A percentile compares a stretch with the other conserved stretches of the same genome.
phyloP scores from a whole-genome alignment of 805 yeast genomes.

The Metschnikowia similis region DNA sequence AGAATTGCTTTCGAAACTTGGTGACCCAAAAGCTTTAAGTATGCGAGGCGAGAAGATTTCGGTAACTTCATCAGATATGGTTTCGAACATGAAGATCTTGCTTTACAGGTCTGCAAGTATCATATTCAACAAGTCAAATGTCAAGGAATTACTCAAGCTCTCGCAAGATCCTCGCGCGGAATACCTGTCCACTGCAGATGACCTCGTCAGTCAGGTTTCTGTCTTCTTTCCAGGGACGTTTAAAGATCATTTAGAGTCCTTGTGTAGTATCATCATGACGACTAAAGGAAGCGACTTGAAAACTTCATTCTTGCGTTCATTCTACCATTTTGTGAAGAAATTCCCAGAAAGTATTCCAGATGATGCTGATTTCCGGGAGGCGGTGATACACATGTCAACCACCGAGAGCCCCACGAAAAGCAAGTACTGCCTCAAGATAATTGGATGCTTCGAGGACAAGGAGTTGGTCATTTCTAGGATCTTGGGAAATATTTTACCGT shows the following conservation, averaged over 20 bases:
- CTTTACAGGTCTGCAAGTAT: conserved; percentile 59
- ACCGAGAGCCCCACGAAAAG: conserved; percentile 60
- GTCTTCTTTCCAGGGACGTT: conserved; percentile 58
- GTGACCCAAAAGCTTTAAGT: conserved; percentile 47
- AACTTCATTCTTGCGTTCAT: conserved; percentile 42
- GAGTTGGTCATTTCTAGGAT: conserved; percentile 39
- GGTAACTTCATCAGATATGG: conserved; percentile 47
- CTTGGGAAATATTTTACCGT: conserved; percentile 46
- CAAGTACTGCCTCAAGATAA: conserved; percentile 56
- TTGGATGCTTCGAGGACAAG: conserved; percentile 45
- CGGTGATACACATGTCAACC: conserved; percentile 43
- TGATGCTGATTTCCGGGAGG: conserved; percentile 41
- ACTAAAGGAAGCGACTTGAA: conserved; percentile 15
- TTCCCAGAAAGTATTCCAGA: conserved; percentile 46
- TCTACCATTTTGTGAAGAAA: conserved; percentile 53
- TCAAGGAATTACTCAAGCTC: conserved; percentile 48
- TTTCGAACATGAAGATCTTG: conserved; percentile 51
- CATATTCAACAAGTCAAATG: conserved; percentile 61
- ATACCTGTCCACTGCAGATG: conserved; percentile 41
- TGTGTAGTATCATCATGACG: conserved; percentile 37
- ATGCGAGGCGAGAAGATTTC: conserved; percentile 20
- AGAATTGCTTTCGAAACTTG: conserved; percentile 55
- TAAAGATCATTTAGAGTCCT: conserved; percentile 51
- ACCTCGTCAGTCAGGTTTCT: conserved; percentile 57
- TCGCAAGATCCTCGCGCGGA: conserved; percentile 33